Evolutionary conservation across 1,139 yeast species (phyloP).

Genomic region (Diutina catenulata): DNA sequence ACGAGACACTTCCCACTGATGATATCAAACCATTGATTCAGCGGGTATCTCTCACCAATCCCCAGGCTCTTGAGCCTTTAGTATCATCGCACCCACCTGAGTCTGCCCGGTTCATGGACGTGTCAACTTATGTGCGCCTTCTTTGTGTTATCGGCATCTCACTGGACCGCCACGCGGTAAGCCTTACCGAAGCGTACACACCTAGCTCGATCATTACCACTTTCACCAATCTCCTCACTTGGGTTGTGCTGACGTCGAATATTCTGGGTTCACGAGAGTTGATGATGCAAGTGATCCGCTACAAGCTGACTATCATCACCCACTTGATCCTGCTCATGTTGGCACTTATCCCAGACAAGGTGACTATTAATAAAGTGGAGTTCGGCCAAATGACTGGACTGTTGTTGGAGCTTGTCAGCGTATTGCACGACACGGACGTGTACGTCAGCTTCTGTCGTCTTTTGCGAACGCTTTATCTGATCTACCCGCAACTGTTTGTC

Average conservation of each 20-base stretch:
- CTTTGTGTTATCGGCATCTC: too few relatives aligned
- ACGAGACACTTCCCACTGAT: constrained; percentile 22
- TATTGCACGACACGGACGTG: constrained; percentile 22
- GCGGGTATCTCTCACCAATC: constrained; percentile 19
- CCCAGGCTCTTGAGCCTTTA: too few relatives aligned
- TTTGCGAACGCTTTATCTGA: constrained; percentile 19
- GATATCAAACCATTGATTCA: constrained; percentile 14
- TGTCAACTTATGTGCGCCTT: too few relatives aligned
- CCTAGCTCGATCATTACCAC: too few relatives aligned
- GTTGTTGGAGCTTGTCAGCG: constrained; percentile 22
- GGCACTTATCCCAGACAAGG: constrained; percentile 16
- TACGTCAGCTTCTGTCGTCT: constrained; percentile 16
- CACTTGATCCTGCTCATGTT: constrained; percentile 19
- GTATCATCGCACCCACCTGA: too few relatives aligned
- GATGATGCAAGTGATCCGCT: constrained; percentile 25
- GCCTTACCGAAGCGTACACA: too few relatives aligned
- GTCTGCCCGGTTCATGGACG: too few relatives aligned
- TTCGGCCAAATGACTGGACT: constrained; percentile 18
- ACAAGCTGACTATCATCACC: constrained; percentile 18
- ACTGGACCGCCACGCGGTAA: too few relatives aligned
- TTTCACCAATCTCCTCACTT: too few relatives aligned
- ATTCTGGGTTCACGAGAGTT: constrained; percentile 21
- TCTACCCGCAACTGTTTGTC: constrained; percentile 13
- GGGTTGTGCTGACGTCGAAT: constrained; percentile 21
- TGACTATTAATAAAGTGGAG: constrained; percentile 24